A percentile compares a stretch with the other conserved stretches of the same genome.
phyloP scores from a whole-genome alignment of 768 basidiomycete genomes.

The Chlorophyllum brunneum region DNA sequence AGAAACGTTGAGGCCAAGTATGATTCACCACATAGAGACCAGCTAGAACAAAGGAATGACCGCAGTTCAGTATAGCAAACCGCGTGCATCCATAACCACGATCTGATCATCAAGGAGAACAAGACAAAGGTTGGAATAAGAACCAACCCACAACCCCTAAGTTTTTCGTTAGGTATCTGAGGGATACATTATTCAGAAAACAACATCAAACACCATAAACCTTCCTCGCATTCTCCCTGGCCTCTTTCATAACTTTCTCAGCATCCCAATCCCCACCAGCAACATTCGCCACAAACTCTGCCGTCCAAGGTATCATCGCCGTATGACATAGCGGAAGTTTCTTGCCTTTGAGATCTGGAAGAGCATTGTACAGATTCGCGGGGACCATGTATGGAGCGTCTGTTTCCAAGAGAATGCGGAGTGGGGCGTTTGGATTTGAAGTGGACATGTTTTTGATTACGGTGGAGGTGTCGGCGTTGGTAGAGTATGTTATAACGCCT shows the following conservation, averaged over 20 bases:
- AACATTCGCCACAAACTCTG: constrained; percentile 61
- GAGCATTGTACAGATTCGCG: constrained; percentile 58
- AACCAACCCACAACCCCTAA: too few species aligned
- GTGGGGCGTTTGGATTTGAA: constrained; percentile 16
- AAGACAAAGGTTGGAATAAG: too few species aligned
- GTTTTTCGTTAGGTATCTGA: too few species aligned
- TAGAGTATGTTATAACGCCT: constrained; percentile 80
- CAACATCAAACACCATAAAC: constrained; percentile 67
- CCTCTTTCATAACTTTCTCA: constrained; percentile 54
- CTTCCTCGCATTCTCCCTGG: constrained; percentile 57
- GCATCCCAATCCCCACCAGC: constrained; percentile 46
- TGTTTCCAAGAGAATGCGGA: constrained; percentile 70
- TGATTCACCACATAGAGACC: too few species aligned
- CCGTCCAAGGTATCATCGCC: constrained; percentile 85
- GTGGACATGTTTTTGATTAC: constrained; percentile 55
- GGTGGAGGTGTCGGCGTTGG: constrained; percentile 66
- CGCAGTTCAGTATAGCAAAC: too few species aligned
- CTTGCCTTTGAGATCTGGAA: constrained; percentile 51
- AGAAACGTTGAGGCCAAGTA: too few species aligned
- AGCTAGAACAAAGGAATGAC: too few species aligned
- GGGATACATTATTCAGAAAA: too few species aligned
- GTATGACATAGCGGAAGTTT: constrained; percentile 70
- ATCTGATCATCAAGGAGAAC: too few species aligned
- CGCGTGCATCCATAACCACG: too few species aligned
- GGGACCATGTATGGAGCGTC: constrained; percentile 90